Conservation (phyloP, 2,329 filamentous ascomycete species). For the Colletotrichum eleusines region DNA sequence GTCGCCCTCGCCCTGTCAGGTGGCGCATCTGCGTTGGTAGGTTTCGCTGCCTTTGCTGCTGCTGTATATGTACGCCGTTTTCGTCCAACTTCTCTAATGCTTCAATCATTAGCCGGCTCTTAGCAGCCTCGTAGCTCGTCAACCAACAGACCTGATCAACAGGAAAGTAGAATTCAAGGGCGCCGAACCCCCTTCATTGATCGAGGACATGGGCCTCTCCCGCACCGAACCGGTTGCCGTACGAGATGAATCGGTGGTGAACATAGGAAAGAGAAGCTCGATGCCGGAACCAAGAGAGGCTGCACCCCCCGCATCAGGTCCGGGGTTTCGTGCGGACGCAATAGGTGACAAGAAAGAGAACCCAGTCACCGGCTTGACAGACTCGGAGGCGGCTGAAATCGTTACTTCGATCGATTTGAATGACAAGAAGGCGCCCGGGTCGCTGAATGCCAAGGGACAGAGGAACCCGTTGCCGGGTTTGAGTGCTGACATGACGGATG, state of each 20-base stretch:
- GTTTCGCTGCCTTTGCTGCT: background rate
- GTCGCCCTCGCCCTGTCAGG: conserved; percentile 31
- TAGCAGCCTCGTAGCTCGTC: conserved; percentile 5
- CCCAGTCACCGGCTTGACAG: conserved; percentile 33
- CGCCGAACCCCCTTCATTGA: background rate
- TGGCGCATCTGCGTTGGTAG: conserved; percentile 33
- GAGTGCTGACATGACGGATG: conserved; percentile 35
- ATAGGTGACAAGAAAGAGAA: conserved; percentile 36
- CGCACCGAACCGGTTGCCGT: conserved; percentile 7
- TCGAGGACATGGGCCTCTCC: conserved; percentile 14
- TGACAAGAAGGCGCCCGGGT: conserved; percentile 34
- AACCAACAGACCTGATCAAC: conserved; percentile 5
- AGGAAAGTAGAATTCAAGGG: conserved; percentile 21
- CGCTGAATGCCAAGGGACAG: conserved; percentile 32
- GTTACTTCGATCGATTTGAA: conserved; percentile 30
- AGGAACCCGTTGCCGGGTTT: conserved; percentile 33
- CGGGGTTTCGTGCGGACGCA: background rate
- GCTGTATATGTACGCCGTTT: background rate
- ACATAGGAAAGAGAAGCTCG: conserved; percentile 7
- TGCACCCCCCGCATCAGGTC: background rate
- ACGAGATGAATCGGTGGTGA: background rate
- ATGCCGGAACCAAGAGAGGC: background rate
- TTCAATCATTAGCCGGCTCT: conserved; percentile 14
- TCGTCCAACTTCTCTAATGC: background rate
- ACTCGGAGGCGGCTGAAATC: conserved; percentile 36